phyloP scores from a whole-genome alignment of 805 yeast species.

The Kodamaea laetipori region DNA sequence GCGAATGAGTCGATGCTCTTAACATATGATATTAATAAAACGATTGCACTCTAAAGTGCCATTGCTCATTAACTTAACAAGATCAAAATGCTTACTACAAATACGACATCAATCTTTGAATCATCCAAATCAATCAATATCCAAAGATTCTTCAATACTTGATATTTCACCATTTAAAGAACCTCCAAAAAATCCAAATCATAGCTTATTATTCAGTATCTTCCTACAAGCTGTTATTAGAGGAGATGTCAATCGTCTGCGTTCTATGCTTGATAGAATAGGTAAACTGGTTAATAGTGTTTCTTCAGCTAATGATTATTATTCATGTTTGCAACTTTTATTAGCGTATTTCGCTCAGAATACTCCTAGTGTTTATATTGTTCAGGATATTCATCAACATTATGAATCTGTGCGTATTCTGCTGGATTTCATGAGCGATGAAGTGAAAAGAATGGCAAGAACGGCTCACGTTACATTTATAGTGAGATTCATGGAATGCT shows the following conservation, averaged over 20 bases:
- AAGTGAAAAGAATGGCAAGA: not conserved
- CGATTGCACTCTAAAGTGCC: too few species aligned
- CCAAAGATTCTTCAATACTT: not conserved
- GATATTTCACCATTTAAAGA: not conserved
- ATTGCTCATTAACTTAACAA: too few species aligned
- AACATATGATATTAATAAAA: too few species aligned
- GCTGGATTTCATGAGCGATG: not conserved
- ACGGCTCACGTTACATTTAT: not conserved
- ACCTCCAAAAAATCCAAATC: not conserved
- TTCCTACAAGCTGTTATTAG: constrained; percentile 8
- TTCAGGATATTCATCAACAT: not conserved
- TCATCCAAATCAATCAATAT: not conserved
- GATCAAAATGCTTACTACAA: too few species aligned
- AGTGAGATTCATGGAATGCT: not conserved
- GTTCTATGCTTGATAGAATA: not conserved
- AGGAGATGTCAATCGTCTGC: constrained; percentile 8
- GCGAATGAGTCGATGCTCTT: too few species aligned
- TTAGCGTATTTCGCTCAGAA: constrained; percentile 1
- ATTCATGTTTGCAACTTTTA: not conserved
- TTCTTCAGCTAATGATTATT: not conserved
- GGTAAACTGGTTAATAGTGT: not conserved
- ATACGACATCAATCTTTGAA: not conserved
- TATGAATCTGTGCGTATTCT: not conserved
- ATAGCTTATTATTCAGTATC: constrained; percentile 3
- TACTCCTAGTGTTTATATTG: not conserved